Percentiles rank a stretch among this genome's conserved stretches.
These are phyloP conservation scores for Sclerospora graminicola DNA, from an alignment of 352 stramenopile species.

Conservation along the genomic window DNA sequence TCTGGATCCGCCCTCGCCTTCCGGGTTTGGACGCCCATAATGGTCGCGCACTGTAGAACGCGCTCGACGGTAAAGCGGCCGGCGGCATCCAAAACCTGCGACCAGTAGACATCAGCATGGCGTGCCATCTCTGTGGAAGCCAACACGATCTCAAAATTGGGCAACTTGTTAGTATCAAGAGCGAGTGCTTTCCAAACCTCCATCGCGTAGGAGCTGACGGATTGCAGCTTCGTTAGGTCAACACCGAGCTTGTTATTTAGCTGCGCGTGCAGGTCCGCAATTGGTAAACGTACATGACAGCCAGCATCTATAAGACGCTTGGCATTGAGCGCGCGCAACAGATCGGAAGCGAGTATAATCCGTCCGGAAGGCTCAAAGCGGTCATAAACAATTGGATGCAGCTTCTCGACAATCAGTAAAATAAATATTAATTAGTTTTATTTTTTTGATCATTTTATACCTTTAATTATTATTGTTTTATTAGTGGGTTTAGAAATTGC, in stretches of 20 bases:
- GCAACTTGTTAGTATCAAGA: constrained; percentile 85
- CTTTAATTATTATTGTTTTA: too few relatives aligned
- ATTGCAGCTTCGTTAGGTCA: constrained; percentile 95
- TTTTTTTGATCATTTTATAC: too few relatives aligned
- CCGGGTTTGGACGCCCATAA: too few relatives aligned
- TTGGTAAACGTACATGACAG: constrained; percentile 96
- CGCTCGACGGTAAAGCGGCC: constrained; percentile 83
- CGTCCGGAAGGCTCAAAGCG: constrained; percentile 97
- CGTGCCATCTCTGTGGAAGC: constrained; percentile 91
- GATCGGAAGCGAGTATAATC: constrained; percentile 96
- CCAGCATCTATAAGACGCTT: constrained; percentile 80
- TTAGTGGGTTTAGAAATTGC: too few relatives aligned
- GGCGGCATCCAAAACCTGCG: constrained; percentile 87
- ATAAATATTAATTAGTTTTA: too few relatives aligned
- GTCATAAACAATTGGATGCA: constrained; percentile 90
- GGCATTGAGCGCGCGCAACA: constrained; percentile 94
- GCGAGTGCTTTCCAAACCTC: constrained; percentile 98
- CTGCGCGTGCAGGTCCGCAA: constrained; percentile 98
- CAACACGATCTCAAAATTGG: constrained; percentile 96
- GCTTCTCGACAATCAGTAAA: constrained; percentile 81
- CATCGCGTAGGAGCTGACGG: constrained; percentile 92
- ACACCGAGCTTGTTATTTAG: constrained; percentile 99
- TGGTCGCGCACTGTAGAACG: constrained; percentile 97
- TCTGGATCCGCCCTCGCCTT: too few relatives aligned
- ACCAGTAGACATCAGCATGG: constrained; percentile 88